phyloP scores from a whole-genome alignment of 2,329 filamentous ascomycete genomes.

The Xylariales sp. region DNA sequence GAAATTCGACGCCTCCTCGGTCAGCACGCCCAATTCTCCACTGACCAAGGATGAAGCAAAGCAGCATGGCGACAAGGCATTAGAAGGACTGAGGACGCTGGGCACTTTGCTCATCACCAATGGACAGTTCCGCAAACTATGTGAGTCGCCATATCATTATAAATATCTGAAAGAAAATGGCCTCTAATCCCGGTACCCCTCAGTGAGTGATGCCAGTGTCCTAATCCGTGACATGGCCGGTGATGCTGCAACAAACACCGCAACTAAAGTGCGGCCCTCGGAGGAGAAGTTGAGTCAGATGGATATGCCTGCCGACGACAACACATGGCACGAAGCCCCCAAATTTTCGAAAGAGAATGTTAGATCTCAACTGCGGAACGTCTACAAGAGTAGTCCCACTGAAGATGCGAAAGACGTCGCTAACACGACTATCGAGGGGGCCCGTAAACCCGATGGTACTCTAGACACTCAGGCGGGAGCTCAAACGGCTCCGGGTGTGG shows the following conservation, averaged over 20 bases:
- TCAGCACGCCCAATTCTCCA: conserved; percentile 72
- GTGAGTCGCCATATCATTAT: conserved; percentile 61
- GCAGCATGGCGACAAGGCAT: conserved; percentile 84
- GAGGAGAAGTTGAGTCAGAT: conserved; percentile 82
- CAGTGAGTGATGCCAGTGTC: conserved; percentile 80
- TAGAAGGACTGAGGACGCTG: conserved; percentile 87
- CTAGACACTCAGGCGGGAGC: conserved; percentile 45
- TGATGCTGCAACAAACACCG: conserved; percentile 85
- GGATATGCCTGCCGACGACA: conserved; percentile 86
- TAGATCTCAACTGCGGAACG: conserved; percentile 73
- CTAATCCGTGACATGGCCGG: conserved; percentile 91
- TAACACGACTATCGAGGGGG: conserved; percentile 59
- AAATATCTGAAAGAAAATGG: not conserved
- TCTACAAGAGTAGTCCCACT: conserved; percentile 66
- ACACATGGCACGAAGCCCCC: conserved; percentile 92
- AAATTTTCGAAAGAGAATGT: conserved; percentile 77
- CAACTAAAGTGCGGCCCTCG: conserved; percentile 78
- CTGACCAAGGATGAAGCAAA: conserved; percentile 80
- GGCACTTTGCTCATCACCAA: conserved; percentile 93
- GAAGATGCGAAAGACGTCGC: conserved; percentile 72
- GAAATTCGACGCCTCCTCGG: conserved; percentile 73
- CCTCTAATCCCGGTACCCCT: conserved; percentile 7
- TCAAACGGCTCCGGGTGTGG: conserved; percentile 43
- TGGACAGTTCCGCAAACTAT: conserved; percentile 91
- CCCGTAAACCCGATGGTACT: conserved; percentile 46